Base-by-base conservation (phyloP, 2,329 filamentous ascomycete species). In the Colletotrichum endophyticum region DNA sequence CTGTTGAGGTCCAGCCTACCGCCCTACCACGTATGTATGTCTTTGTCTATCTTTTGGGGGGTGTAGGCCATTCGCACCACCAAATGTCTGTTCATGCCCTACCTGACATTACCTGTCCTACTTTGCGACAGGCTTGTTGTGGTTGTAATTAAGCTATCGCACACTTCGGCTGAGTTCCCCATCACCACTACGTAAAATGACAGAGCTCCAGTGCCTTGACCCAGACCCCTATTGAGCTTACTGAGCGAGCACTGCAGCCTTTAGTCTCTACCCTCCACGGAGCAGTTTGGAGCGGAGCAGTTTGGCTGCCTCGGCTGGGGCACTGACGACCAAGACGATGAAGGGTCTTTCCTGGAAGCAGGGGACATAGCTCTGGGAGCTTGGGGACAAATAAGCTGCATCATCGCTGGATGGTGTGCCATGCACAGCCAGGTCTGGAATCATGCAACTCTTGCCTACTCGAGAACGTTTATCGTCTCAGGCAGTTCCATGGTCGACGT, bases 351-450 rank as follows among this genome's bases (percentile, higher is more conserved):
- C 66, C 70, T 30, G 19, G 70, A 25, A 56, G 22, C 34, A 49
- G n/a, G 72, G 59, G 30, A 61, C 70, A 76, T 61, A 76, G 70
- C 74, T 76, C 16, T 28, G 34, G 66, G 64, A 76, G 74, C 70
- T 74, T 70, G 57, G 71, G 63, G 44, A 53, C 13, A 53, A 25
- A 63, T 19, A 44, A 25, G 44, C n/a, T 22, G 25, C 30, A 32
- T 49, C 19, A 49, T 70, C 5, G 62, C 25, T 59, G 57, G 30
- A 32, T 62, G 57, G 66, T 59, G 66, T 57, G 30, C 28, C 34
- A 57, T 49, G 36, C 62, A 63, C 32, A 49, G 70, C 63, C 57
- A n/a, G 56, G 62, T 27, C 63, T 13, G 34, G 34, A 39, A 36
- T 53, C 22, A 61, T 49, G 57, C 64, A 25, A 39, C 34, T 39